Conservation (phyloP, 2,329 filamentous ascomycete genomes). For the Ascocoryne sarcoides region DNA sequence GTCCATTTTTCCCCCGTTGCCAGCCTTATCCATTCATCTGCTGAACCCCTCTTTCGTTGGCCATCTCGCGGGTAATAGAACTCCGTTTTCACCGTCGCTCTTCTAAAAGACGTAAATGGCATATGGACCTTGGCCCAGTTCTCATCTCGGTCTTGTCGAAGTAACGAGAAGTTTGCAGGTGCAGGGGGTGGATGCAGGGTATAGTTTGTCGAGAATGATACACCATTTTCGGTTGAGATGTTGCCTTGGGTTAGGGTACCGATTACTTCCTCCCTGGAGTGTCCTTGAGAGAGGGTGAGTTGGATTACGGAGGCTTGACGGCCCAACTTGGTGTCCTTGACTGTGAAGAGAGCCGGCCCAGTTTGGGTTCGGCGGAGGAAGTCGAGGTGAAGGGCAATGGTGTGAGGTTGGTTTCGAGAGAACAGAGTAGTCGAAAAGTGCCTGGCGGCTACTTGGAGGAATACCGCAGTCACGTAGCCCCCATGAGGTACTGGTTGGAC, state of each 20-base stretch:
- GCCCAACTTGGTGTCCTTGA: conserved; percentile 57
- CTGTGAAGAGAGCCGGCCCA: conserved; percentile 47
- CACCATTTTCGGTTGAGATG: conserved; percentile 47
- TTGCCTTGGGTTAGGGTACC: conserved; percentile 59
- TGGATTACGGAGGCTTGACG: conserved; percentile 55
- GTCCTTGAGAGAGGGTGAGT: conserved; percentile 45
- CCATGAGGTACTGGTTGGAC: conserved; percentile 54
- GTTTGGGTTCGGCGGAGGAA: conserved; percentile 55
- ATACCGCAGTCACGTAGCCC: conserved; percentile 56
- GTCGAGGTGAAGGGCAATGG: conserved; percentile 54
- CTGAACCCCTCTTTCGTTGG: conserved; percentile 31
- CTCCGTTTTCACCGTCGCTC: conserved; percentile 37
- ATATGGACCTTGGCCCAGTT: conserved; percentile 33
- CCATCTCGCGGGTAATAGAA: conserved; percentile 43
- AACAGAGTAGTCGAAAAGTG: conserved; percentile 52
- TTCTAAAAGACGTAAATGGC: conserved; percentile 26
- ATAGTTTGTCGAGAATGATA: conserved; percentile 46
- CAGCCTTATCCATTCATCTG: conserved; percentile 62
- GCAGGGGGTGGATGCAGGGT: conserved; percentile 32
- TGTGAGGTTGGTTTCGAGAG: conserved; percentile 50
- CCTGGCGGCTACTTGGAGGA: conserved; percentile 48
- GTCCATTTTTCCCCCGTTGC: conserved; percentile 53
- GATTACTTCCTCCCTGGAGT: conserved; percentile 49
- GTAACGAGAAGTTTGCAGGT: conserved; percentile 33
- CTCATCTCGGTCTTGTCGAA: conserved; percentile 35